Percentiles rank a stretch among this genome's conserved stretches.
phyloP scores from a whole-genome alignment of 2,329 filamentous ascomycete species.

The Alternaria atra region DNA sequence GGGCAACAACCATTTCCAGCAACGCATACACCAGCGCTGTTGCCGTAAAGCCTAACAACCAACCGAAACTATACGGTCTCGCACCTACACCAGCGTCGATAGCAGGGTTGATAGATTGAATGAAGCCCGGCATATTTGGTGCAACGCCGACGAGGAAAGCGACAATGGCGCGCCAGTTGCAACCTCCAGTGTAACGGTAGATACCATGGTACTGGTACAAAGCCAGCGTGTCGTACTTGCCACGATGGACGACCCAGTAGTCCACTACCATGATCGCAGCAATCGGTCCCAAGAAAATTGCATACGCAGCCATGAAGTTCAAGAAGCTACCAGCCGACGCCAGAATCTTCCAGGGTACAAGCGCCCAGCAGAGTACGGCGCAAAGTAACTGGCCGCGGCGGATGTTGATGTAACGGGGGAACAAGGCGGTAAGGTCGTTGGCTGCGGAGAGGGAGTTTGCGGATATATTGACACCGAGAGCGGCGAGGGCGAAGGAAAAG shows the following conservation, averaged over 20 bases:
- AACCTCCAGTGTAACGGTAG: conserved; percentile 62
- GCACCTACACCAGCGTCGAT: conserved; percentile 59
- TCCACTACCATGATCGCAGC: conserved; percentile 68
- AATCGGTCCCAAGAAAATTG: conserved; percentile 71
- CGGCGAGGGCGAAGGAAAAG: conserved; percentile 58
- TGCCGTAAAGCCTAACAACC: conserved; percentile 68
- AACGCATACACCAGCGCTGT: conserved; percentile 65
- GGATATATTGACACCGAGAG: conserved; percentile 63
- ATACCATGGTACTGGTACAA: conserved; percentile 61
- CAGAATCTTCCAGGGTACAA: conserved; percentile 60
- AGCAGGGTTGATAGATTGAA: conserved; percentile 52
- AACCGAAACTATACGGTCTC: conserved; percentile 70
- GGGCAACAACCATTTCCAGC: conserved; percentile 58
- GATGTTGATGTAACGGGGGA: conserved; percentile 64
- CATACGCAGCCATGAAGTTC: conserved; percentile 72
- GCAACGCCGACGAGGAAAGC: conserved; percentile 66
- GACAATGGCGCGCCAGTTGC: conserved; percentile 68
- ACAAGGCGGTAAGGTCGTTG: conserved; percentile 63
- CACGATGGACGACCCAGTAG: conserved; percentile 65
- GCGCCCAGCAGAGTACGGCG: conserved; percentile 55
- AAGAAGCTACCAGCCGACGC: conserved; percentile 54
- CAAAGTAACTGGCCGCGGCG: conserved; percentile 59
- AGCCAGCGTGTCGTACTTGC: conserved; percentile 61
- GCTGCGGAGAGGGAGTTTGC: conserved; percentile 64
- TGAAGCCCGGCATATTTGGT: conserved; percentile 66